These are phyloP conservation scores for Eucalyptus pauciflora DNA, from an alignment of 345 rosid genomes.

Conservation along the genomic window DNA sequence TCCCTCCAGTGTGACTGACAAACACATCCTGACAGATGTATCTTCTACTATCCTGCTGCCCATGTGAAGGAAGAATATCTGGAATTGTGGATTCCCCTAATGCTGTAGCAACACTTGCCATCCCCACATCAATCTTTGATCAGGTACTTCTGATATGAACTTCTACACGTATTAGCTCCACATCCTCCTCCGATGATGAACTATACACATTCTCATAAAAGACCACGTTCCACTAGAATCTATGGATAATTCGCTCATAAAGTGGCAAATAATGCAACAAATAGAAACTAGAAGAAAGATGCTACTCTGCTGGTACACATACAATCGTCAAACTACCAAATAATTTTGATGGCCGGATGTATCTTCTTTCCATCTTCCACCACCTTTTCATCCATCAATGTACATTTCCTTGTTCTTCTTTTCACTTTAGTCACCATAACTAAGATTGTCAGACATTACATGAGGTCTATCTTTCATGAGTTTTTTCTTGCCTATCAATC, in stretches of 20 bases:
- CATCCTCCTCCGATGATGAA: neutral
- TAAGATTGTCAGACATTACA: neutral
- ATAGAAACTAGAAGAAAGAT: neutral
- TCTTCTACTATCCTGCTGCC: constrained; percentile 86
- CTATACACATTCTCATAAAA: neutral
- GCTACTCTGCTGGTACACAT: neutral
- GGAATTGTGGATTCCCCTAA: constrained; percentile 92
- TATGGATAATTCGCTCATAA: neutral
- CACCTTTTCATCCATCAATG: neutral
- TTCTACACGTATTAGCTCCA: neutral
- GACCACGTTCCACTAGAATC: neutral
- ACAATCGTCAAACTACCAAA: neutral
- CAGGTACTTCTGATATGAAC: constrained; percentile 31
- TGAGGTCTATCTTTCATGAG: neutral
- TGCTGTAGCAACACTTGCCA: constrained; percentile 82
- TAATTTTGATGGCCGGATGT: neutral
- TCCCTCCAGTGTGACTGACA: neutral
- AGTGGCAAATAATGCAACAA: neutral
- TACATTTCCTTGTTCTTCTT: neutral
- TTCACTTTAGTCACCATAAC: neutral
- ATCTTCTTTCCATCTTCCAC: neutral
- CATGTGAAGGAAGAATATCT: constrained; percentile 91
- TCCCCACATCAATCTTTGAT: constrained; percentile 73
- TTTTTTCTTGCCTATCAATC: neutral
- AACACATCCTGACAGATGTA: constrained; percentile 25